Evolutionary conservation across 2,329 filamentous ascomycete genomes (phyloP).

Genomic region (Lasiodiplodia gonubiensis): DNA sequence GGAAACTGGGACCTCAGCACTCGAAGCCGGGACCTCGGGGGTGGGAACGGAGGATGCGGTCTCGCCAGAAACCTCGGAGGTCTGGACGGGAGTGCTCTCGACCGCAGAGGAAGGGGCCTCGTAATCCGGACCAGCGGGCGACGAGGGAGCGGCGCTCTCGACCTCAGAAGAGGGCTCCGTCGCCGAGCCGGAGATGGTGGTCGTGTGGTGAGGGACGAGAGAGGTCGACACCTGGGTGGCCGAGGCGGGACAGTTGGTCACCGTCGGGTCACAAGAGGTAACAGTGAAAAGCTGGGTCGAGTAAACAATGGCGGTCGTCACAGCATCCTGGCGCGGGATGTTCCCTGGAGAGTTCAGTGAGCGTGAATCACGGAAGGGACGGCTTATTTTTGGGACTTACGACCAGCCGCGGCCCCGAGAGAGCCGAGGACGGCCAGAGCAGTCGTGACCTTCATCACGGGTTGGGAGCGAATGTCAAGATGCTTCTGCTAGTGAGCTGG

Average conservation of each 20-base stretch:
- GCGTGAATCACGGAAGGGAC: background rate
- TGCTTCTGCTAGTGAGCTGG: slow-evolving; percentile 6
- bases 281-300: slow-evolving; percentile 22
- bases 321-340: slow-evolving; percentile 10
- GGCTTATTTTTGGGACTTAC: background rate
- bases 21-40: background rate
- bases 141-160: slow-evolving; percentile 11
- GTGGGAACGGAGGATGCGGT: slow-evolving; percentile 3
- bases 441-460: slow-evolving; percentile 21
- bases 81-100: slow-evolving; percentile 7
- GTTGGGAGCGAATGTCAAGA: background rate
- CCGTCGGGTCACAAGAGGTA: slow-evolving; percentile 13
- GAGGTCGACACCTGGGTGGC: slow-evolving; percentile 8
- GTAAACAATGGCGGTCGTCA: slow-evolving; percentile 20
- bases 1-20: background rate
- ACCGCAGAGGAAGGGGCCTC: slow-evolving; percentile 1
- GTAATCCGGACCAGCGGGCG: slow-evolving; percentile 16
- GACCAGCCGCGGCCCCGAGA: slow-evolving; percentile 11
- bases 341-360: background rate
- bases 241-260: slow-evolving; percentile 33
- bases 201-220: slow-evolving; percentile 17
- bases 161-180: slow-evolving; percentile 7
- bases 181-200: slow-evolving; percentile 15
- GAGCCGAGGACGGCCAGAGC: slow-evolving; percentile 20
- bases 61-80: slow-evolving; percentile 17